Conservation (phyloP, 2,329 filamentous ascomycete species). For the Ceratocystis cubensis region DNA sequence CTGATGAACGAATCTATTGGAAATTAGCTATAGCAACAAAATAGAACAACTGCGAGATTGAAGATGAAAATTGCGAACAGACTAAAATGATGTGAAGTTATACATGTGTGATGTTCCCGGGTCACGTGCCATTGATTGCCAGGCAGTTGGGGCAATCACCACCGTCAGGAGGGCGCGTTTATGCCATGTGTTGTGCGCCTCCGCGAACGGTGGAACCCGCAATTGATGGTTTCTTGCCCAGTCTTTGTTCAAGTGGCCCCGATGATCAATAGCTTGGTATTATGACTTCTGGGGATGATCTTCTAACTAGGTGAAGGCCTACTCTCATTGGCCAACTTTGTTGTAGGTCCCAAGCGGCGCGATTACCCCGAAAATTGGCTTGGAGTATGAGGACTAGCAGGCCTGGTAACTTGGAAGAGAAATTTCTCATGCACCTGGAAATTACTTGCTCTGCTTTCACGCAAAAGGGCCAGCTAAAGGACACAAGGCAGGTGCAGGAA, state of each 20-base stretch:
- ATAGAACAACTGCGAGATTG: constrained; percentile 1
- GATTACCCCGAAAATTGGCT: neutral
- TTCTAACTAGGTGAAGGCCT: neutral
- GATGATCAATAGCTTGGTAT: neutral
- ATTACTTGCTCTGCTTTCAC: too few relatives aligned
- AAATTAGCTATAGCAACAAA: neutral
- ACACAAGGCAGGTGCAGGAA: neutral
- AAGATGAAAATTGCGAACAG: neutral
- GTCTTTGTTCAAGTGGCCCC: neutral
- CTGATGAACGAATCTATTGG: neutral
- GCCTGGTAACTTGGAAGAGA: neutral
- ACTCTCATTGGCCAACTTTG: neutral
- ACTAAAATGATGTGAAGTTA: neutral
- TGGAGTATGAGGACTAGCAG: neutral
- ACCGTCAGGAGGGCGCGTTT: neutral
- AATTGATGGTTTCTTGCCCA: neutral
- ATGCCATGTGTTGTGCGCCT: neutral
- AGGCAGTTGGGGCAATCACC: accelerated
- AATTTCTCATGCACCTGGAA: too few relatives aligned
- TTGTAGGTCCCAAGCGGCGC: neutral
- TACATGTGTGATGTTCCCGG: neutral
- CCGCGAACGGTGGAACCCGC: neutral
- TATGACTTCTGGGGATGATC: neutral
- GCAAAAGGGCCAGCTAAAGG: too few relatives aligned
- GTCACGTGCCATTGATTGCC: neutral